phyloP scores from a whole-genome alignment of 2,329 filamentous ascomycete genomes.

The Fusarium temperatum region DNA sequence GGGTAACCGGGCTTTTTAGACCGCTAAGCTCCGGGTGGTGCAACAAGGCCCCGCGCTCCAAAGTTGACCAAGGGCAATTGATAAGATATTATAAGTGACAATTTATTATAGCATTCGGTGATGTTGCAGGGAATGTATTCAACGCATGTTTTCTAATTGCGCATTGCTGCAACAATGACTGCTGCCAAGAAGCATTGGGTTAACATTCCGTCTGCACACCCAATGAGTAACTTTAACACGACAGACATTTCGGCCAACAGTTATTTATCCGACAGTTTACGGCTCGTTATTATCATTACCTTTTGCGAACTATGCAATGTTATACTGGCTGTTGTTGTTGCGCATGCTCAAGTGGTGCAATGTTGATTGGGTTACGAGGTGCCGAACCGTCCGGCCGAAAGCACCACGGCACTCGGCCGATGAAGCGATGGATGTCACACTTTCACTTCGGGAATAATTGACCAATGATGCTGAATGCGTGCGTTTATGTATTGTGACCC shows the following conservation, averaged over 20 bases:
- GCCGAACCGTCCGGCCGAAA: neutral
- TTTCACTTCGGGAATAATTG: neutral
- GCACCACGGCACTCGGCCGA: neutral
- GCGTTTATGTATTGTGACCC: neutral
- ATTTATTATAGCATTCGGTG: neutral
- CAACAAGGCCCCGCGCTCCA: accelerated
- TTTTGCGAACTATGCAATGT: accelerated
- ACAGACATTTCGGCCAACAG: neutral
- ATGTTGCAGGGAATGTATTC: accelerated
- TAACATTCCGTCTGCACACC: accelerated
- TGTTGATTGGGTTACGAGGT: neutral
- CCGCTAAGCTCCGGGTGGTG: accelerated
- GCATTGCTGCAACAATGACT: accelerated
- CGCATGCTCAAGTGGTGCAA: neutral
- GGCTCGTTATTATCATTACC: accelerated
- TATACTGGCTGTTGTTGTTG: neutral
- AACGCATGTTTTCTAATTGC: accelerated
- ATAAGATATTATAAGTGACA: no score
- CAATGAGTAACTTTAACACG: neutral
- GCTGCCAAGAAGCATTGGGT: accelerated
- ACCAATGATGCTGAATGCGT: neutral
- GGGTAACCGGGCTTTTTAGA: neutral
- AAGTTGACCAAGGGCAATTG: neutral
- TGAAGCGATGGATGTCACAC: neutral
- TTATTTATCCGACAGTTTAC: accelerated